Conservation (phyloP, 225 moss, liverwort and hornwort species). For the Rhytidiadelphus loreus region DNA sequence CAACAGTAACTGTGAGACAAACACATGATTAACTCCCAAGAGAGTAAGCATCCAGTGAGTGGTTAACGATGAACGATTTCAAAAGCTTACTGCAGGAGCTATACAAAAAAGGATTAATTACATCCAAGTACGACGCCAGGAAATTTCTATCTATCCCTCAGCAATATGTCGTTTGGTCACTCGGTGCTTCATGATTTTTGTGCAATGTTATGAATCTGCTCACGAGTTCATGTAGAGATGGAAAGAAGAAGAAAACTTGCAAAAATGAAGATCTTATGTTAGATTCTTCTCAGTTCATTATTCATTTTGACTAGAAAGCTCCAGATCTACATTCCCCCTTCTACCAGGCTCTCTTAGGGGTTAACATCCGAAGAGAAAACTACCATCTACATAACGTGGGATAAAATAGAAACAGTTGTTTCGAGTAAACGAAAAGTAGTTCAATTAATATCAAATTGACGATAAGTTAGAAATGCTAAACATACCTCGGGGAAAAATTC, state of each 20-base stretch:
- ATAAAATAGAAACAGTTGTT: neutral
- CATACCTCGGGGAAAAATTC: conserved; percentile 95
- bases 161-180: neutral
- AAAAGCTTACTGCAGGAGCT: no score
- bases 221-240: neutral
- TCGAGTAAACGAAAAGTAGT: neutral
- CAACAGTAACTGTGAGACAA: neutral
- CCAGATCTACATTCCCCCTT: neutral
- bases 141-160: no score
- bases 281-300: neutral
- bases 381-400: neutral
- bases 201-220: neutral
- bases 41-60: neutral
- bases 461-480: neutral
- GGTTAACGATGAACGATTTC: neutral
- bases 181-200: neutral
- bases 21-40: neutral
- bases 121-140: neutral
- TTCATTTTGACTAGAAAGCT: neutral
- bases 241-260: neutral
- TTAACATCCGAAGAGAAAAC: neutral
- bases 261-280: neutral
- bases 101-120: no score
- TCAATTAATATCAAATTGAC: neutral
- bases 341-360: neutral